Conservation (phyloP, 352 stramenopile species). For the Globisporangium heterothallicum region DNA sequence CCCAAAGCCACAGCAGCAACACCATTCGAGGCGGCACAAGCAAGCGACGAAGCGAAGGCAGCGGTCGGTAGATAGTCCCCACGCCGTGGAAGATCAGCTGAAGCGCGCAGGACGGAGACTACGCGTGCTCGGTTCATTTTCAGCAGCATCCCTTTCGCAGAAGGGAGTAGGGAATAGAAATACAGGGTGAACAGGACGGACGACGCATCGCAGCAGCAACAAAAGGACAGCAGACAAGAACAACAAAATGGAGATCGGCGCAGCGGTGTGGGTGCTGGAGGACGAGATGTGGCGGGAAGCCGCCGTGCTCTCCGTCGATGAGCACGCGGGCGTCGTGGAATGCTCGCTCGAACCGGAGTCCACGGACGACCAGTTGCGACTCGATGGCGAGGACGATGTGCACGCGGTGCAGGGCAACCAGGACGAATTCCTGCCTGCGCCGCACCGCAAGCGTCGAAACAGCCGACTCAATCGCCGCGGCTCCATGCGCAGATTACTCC, state of each 20-base stretch:
- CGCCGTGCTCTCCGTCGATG: slow-evolving; percentile 45
- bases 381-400: slow-evolving; percentile 19
- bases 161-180: no score
- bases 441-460: slow-evolving; percentile 35
- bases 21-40: no score
- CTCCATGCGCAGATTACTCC: slow-evolving; percentile 30
- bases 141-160: no score
- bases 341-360: slow-evolving; percentile 49
- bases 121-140: no score
- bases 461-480: slow-evolving; percentile 26
- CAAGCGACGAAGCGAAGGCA: no score
- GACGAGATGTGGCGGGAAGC: slow-evolving; percentile 67
- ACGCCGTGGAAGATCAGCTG: no score
- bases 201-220: neutral
- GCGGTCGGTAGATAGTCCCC: no score
- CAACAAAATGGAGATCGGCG: slow-evolving; percentile 55
- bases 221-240: neutral
- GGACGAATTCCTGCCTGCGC: slow-evolving; percentile 38
- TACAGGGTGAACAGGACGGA: neutral
- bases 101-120: no score
- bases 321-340: slow-evolving; percentile 34
- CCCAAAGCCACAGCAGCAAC: no score
- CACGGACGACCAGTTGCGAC: slow-evolving; percentile 27
- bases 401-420: slow-evolving; percentile 19
- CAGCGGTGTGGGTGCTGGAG: slow-evolving; percentile 74